Percentiles rank a stretch among this genome's conserved stretches.
phyloP scores from a whole-genome alignment of 2,329 filamentous ascomycete genomes.

The Lojkania enalia region DNA sequence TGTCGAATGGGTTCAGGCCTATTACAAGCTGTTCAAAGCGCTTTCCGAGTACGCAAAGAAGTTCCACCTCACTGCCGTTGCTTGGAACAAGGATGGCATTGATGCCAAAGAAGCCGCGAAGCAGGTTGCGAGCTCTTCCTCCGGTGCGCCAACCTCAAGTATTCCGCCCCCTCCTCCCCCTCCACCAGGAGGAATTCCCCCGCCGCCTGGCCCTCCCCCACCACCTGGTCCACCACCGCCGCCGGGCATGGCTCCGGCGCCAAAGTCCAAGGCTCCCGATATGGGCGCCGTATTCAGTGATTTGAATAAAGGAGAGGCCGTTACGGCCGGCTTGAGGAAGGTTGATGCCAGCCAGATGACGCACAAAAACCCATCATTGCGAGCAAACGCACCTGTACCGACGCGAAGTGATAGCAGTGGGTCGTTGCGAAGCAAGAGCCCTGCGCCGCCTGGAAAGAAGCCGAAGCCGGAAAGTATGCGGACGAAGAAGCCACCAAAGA shows the following conservation, averaged over 20 bases:
- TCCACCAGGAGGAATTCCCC: slow-evolving; percentile 60
- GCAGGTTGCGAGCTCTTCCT: slow-evolving; percentile 53
- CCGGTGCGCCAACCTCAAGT: slow-evolving; percentile 56
- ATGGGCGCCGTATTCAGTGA: slow-evolving; percentile 89
- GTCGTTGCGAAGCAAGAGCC: slow-evolving; percentile 71
- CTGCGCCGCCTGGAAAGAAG: slow-evolving; percentile 73
- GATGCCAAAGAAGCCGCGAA: slow-evolving; percentile 72
- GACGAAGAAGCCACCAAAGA: slow-evolving; percentile 53
- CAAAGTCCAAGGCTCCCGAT: slow-evolving; percentile 58
- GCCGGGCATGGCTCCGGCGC: slow-evolving; percentile 53
- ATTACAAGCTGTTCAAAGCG: slow-evolving; percentile 86
- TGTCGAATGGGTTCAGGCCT: slow-evolving; percentile 87
- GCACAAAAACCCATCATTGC: slow-evolving; percentile 92
- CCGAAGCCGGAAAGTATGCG: slow-evolving; percentile 55
- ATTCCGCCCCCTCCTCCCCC: slow-evolving; percentile 57
- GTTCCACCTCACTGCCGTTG: slow-evolving; percentile 75
- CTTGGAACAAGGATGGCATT: slow-evolving; percentile 81
- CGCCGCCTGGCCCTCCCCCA: slow-evolving; percentile 67
- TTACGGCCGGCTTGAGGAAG: slow-evolving; percentile 87
- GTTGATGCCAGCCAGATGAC: slow-evolving; percentile 97
- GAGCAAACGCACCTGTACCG: slow-evolving; percentile 71
- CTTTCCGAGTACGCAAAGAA: slow-evolving; percentile 83
- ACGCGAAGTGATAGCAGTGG: slow-evolving; percentile 57
- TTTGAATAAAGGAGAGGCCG: slow-evolving; percentile 83
- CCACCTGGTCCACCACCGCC: slow-evolving; percentile 53